Evolutionary conservation across 768 basidiomycete species (phyloP).

Genomic region (Pleurotus citrinopileatus): DNA sequence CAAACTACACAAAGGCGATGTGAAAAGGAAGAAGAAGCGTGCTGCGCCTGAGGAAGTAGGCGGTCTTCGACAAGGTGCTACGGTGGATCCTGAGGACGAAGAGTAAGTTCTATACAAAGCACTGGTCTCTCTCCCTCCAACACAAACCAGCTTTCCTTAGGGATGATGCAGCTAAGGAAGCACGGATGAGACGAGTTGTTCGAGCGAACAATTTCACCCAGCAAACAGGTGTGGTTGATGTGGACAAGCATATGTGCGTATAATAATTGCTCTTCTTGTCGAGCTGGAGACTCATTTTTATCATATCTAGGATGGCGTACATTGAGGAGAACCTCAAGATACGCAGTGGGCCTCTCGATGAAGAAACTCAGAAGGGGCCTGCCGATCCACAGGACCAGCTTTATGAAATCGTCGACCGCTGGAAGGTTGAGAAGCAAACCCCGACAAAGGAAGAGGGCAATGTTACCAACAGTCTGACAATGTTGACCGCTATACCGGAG

Average conservation of each 20-base stretch:
- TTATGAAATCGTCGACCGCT: constrained; percentile 66
- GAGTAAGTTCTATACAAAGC: constrained; percentile 42
- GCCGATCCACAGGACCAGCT: constrained; percentile 78
- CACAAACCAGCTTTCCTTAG: constrained; percentile 24
- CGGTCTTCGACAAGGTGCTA: constrained; percentile 53
- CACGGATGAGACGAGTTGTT: constrained; percentile 71
- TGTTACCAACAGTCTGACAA: constrained; percentile 89
- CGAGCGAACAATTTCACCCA: constrained; percentile 94
- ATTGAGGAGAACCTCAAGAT: constrained; percentile 92
- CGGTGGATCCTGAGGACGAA: constrained; percentile 44
- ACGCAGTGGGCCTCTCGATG: constrained; percentile 54
- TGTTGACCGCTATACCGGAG: constrained; percentile 98
- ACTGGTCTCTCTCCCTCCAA: constrained; percentile 2
- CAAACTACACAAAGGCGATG: constrained; percentile 84
- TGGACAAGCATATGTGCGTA: constrained; percentile 95
- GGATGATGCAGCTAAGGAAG: constrained; percentile 63
- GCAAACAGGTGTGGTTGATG: constrained; percentile 93
- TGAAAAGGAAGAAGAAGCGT: constrained; percentile 65
- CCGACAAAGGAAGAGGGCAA: constrained; percentile 81
- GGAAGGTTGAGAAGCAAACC: constrained; percentile 56
- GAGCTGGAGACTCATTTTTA: background rate
- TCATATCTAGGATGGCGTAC: constrained; percentile 81
- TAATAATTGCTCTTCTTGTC: background rate
- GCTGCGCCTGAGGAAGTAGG: constrained; percentile 41
- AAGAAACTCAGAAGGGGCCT: constrained; percentile 41